These are phyloP conservation scores for Cystofilobasidium macerans DNA, from an alignment of 768 basidiomycete species.

Conservation along the genomic window DNA sequence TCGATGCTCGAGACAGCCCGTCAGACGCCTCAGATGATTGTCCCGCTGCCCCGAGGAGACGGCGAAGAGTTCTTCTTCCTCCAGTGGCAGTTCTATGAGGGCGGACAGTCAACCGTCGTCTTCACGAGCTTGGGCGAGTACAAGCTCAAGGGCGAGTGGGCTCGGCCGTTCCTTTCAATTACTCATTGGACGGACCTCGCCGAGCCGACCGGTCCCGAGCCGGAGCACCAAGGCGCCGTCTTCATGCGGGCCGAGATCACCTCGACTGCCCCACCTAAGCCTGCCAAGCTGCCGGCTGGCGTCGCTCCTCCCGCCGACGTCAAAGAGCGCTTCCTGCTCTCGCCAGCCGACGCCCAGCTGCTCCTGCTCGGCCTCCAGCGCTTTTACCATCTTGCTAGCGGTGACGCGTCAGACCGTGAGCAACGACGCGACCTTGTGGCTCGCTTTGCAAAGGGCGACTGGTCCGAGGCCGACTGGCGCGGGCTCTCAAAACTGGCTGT, in stretches of 20 bases:
- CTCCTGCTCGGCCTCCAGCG: constrained; percentile 69
- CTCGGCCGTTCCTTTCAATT: constrained; percentile 79
- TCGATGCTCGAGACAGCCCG: constrained; percentile 54
- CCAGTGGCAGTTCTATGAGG: constrained; percentile 54
- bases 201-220: neutral
- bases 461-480: constrained; percentile 29
- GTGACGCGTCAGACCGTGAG: constrained; percentile 16
- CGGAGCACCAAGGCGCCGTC: constrained; percentile 53
- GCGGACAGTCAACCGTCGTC: constrained; percentile 54
- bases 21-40: constrained; percentile 64
- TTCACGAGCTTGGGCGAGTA: constrained; percentile 92
- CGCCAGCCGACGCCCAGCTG: constrained; percentile 71
- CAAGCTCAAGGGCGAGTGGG: constrained; percentile 68
- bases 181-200: constrained; percentile 87
- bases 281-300: constrained; percentile 17
- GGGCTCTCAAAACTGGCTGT: constrained; percentile 29
- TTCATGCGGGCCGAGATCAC: constrained; percentile 87
- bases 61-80: constrained; percentile 46
- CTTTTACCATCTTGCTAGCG: constrained; percentile 54
- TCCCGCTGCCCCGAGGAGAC: constrained; percentile 57
- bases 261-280: constrained; percentile 42
- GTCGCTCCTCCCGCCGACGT: constrained; percentile 35
- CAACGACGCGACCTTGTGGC: constrained; percentile 22
- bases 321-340: constrained; percentile 51
- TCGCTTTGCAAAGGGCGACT: constrained; percentile 18